Evolutionary conservation across 805 yeast species (phyloP), one percentile per base, ranked within the genome.

Genomic region (Lipomyces oligophaga): DNA sequence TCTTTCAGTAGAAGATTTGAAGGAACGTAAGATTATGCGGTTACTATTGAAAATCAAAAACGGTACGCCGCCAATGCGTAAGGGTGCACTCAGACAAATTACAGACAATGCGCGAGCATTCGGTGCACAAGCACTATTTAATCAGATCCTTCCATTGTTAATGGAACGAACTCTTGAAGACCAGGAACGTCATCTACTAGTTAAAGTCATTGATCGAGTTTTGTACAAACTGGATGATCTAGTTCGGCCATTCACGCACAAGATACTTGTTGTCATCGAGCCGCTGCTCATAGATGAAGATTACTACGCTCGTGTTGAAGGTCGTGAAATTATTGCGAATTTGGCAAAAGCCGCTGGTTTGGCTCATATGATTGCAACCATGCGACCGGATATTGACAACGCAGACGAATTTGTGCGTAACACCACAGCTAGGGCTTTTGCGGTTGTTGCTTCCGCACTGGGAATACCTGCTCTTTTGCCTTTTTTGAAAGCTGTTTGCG

Each of bases 271-370:
- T 13, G 95, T 85, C 0, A 74, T 85, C 1, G 78, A 87, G 43
- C 97, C 97, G 0, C 65, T 87, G 45, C 68, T 89, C 30, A 76
- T 85, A 5, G 96, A 88, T 60, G 88, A 84, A 56, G 90, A 87
- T 62, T 69, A 75, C 43, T 72, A 79, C n/a, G 74, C 89, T 1
- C 72, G 95, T 54, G 64, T 77, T 3, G 93, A 85, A 61, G 93
- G 95, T 1, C 72, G 85, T 38, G 95, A 87, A 51, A 77, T 87
- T 24, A 76, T 88, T 15, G 73, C 89, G 0, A 81, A 77, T 49
- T 67, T 90, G 18, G 70, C 95, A 2, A 83, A 79, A 52, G 85
- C 93, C 1, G 89, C 85, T 2, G 97, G 97, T 0, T 66, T 89
- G 27, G 76, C 88, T 0, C 80, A 79, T 26, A 81, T 88, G 78